Evolutionary conservation across 257 asterid species (phyloP).

Genomic region (Asclepias syriaca): DNA sequence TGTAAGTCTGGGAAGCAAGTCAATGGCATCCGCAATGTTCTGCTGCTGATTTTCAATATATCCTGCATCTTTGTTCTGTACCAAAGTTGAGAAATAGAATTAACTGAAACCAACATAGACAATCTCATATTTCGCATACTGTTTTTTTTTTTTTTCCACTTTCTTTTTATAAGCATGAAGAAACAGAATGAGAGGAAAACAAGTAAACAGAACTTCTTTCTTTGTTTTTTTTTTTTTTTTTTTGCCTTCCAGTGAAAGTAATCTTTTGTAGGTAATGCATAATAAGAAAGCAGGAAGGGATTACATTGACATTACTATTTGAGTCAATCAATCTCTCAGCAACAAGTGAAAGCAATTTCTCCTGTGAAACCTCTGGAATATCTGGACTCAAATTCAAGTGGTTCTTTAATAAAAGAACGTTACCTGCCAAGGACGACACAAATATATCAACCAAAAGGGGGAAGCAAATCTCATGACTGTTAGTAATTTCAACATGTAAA

Average conservation of each 20-base stretch:
- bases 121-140: constrained; percentile 7
- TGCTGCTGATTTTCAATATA: constrained; percentile 83
- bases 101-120: constrained; percentile 22
- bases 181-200: background rate
- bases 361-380: constrained; percentile 85
- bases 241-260: background rate
- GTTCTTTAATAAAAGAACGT: constrained; percentile 76
- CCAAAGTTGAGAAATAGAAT: constrained; percentile 18
- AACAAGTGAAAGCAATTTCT: constrained; percentile 79
- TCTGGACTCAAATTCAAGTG: constrained; percentile 77
- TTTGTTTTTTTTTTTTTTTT: background rate
- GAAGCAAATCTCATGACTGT: background rate
- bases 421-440: constrained; percentile 42
- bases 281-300: constrained; percentile 8
- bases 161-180: background rate
- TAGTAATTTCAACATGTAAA: background rate
- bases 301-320: constrained; percentile 58
- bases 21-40: constrained; percentile 91
- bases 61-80: constrained; percentile 73
- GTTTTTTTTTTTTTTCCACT: background rate
- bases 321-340: constrained; percentile 84
- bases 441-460: constrained; percentile 6
- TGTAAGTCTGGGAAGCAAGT: constrained; percentile 89
- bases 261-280: background rate
- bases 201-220: background rate